A percentile compares a stretch with the other conserved stretches of the same genome.
phyloP scores from a whole-genome alignment of 805 yeast genomes.

The Barnettozyma californica region DNA sequence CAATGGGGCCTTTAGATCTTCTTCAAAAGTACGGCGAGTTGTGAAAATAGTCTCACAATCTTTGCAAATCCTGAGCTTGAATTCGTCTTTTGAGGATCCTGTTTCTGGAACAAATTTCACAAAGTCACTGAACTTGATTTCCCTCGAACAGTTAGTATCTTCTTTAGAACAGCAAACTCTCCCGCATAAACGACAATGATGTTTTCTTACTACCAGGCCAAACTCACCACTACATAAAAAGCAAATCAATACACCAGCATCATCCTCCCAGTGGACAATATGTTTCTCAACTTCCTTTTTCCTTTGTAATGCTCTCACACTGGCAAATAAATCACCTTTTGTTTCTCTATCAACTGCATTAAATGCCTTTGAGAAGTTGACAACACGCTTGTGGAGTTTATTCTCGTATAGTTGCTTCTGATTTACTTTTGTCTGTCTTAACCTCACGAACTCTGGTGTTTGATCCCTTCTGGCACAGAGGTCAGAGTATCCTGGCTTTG shows the following conservation, averaged over 20 bases:
- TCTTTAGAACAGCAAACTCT: conserved; percentile 68
- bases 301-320: conserved; percentile 24
- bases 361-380: conserved; percentile 35
- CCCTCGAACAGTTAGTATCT: conserved; percentile 63
- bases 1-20: conserved; percentile 33
- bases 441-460: conserved; percentile 35
- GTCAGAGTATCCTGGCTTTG: conserved; percentile 49
- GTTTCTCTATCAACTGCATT: conserved; percentile 23
- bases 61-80: conserved; percentile 56
- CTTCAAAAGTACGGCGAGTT: conserved; percentile 43
- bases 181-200: conserved; percentile 93
- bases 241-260: conserved; percentile 44
- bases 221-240: conserved; percentile 57
- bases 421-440: conserved; percentile 42
- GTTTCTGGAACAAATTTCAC: conserved; percentile 15
- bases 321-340: conserved; percentile 18
- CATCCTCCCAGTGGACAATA: conserved; percentile 65
- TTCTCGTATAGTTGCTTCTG: conserved; percentile 47
- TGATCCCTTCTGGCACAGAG: conserved; percentile 42
- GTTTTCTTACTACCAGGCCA: conserved; percentile 58
- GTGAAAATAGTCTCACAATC: conserved; percentile 63
- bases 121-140: conserved; percentile 45
- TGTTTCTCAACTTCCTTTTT: conserved; percentile 39
- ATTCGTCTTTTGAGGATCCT: conserved; percentile 19
- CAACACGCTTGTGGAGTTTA: conserved; percentile 55